A percentile compares a stretch with the other conserved stretches of the same genome.
Conservation (phyloP, 2,329 filamentous ascomycete species). For the Monilinia laxa region DNA sequence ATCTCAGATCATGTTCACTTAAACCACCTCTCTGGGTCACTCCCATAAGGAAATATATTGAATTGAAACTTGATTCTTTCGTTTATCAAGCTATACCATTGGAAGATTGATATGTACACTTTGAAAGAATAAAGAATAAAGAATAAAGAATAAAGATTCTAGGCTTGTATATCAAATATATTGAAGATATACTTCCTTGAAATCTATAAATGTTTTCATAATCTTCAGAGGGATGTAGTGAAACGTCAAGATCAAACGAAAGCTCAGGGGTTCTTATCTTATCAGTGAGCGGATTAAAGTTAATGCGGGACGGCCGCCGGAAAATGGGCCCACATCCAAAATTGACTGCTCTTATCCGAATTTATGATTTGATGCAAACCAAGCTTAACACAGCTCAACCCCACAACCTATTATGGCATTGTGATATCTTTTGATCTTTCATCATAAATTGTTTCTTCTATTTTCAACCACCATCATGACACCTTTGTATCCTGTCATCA, state of each 20-base stretch:
- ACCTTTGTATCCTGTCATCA: slow-evolving; percentile 33
- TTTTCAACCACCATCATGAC: slow-evolving; percentile 27
- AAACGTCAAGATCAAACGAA: background rate
- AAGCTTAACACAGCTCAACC: background rate
- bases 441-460: background rate
- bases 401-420: background rate
- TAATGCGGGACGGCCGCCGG: background rate
- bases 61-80: background rate
- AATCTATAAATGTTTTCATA: background rate
- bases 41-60: background rate
- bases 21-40: background rate
- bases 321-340: background rate
- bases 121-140: background rate
- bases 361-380: background rate
- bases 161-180: background rate
- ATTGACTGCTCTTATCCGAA: background rate
- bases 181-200: background rate
- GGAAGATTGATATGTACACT: background rate
- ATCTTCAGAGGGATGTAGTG: background rate
- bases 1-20: background rate
- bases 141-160: background rate
- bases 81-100: background rate
- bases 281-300: background rate
- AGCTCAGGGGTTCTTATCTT: background rate
- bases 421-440: background rate